Base-by-base conservation (phyloP, 78 protist genomes). In the Bigelowiella natans region DNA sequence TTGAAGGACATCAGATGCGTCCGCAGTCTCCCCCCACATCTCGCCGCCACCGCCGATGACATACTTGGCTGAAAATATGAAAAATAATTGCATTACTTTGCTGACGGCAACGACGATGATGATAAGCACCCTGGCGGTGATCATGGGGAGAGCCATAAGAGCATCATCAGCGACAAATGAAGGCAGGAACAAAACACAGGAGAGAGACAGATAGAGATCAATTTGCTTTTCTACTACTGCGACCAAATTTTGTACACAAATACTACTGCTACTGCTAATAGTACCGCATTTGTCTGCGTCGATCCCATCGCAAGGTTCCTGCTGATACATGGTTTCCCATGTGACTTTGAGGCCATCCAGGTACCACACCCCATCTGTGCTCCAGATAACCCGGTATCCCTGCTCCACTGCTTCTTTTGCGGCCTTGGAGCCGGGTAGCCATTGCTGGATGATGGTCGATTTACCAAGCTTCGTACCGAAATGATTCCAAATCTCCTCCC, bases 1-100 rank as follows among this genome's bases (percentile, higher is more conserved):
- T 39, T 73, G 29, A 31, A 73, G 39, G 39, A 88, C 1, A 90
- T 91, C 94, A 11, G 37, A 1, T 36, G 31, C 36, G 51, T 95
- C 96, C 36, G 91, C 94, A 7, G 91, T 88, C 92, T 94, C 95
- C 37, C 95, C 93, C 93, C 93, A 94, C 95, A 92, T 89, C 31
- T 3, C 38, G 0, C 92, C 95, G 31, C 29, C 92, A 2, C 95
- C 96, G 11, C 96, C 96, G 37, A 94, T 89, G 1, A 94, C 87
- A 18, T 36, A n/a, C 7, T 36, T 39, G 39, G 39, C 3, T 30
- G 0, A 30, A 63, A 18, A n/a, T 63, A n/a, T 63, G 82, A n/a
- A n/a, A 63, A 29, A 63, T n/a, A n/a, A n/a, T n/a, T n/a, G n/a
- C n/a, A n/a, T n/a, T n/a, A n/a, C n/a, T n/a, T n/a, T n/a, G n/a